These are phyloP conservation scores for Aspergillus indologenus DNA, from an alignment of 495 filamentous ascomycete genomes.

Conservation along the genomic window DNA sequence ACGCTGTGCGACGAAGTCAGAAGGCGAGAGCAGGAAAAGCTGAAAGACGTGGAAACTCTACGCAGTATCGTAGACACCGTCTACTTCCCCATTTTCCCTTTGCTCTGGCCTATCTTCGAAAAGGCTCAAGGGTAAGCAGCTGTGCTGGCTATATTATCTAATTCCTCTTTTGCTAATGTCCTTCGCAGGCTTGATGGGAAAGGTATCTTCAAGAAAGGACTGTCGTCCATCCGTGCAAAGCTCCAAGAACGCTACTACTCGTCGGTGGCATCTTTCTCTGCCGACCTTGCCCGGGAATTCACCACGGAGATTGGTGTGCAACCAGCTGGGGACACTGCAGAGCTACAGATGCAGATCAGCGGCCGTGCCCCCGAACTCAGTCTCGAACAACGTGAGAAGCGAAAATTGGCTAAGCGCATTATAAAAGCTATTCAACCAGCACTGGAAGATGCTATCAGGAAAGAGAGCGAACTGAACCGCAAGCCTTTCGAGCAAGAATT, in stretches of 20 bases:
- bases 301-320: conserved; percentile 60
- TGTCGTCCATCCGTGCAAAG: conserved; percentile 59
- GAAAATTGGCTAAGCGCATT: conserved; percentile 76
- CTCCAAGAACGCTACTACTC: conserved; percentile 72
- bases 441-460: conserved; percentile 71
- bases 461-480: conserved; percentile 73
- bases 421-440: conserved; percentile 73
- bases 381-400: conserved; percentile 61
- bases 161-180: conserved; percentile 32
- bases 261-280: conserved; percentile 68
- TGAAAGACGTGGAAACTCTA: conserved; percentile 71
- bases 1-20: conserved; percentile 64
- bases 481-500: conserved; percentile 66
- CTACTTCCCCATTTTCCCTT: conserved; percentile 81
- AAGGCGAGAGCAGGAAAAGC: conserved; percentile 68
- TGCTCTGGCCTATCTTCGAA: conserved; percentile 77
- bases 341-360: conserved; percentile 52
- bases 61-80: conserved; percentile 75
- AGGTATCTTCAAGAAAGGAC: conserved; percentile 62
- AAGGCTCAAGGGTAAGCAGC: conserved; percentile 68
- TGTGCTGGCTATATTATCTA: background rate
- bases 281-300: conserved; percentile 69
- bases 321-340: conserved; percentile 48
- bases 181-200: conserved; percentile 66
- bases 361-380: conserved; percentile 55